Evolutionary conservation across 2,329 filamentous ascomycete genomes (phyloP).

Genomic region (Zelopaecilomyces penicillatus): DNA sequence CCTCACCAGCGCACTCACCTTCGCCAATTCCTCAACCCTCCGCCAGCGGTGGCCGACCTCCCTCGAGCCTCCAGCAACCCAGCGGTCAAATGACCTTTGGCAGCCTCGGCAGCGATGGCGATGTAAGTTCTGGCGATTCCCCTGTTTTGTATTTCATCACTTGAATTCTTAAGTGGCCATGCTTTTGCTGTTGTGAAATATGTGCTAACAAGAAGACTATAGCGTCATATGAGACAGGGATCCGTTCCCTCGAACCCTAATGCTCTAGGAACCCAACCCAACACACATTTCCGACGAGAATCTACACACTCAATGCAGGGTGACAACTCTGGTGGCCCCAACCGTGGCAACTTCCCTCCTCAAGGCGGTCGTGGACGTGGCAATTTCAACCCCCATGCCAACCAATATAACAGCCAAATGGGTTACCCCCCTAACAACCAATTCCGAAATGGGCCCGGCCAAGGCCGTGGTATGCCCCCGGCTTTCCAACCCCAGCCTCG

Average conservation of each 20-base stretch:
- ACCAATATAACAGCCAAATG: conserved; percentile 39
- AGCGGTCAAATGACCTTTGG: conserved; percentile 69
- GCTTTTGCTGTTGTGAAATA: conserved; percentile 8
- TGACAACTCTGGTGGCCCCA: conserved; percentile 35
- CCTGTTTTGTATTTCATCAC: conserved; percentile 6
- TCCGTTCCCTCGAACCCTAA: conserved; percentile 54
- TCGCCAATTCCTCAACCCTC: conserved; percentile 87
- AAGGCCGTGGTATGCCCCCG: conserved; percentile 46
- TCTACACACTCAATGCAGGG: conserved; percentile 73
- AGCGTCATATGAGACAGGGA: conserved; percentile 63
- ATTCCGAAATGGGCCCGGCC: conserved; percentile 33
- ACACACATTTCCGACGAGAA: conserved; percentile 70
- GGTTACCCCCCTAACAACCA: conserved; percentile 36
- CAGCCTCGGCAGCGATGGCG: conserved; percentile 70
- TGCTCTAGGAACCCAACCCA: conserved; percentile 55
- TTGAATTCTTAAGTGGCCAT: not conserved
- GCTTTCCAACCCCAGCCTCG: conserved; percentile 36
- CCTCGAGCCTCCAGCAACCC: conserved; percentile 63
- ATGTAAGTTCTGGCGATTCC: conserved; percentile 49
- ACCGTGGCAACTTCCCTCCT: conserved; percentile 45
- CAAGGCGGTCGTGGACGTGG: conserved; percentile 43
- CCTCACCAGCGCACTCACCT: conserved; percentile 80
- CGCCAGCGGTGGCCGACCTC: conserved; percentile 76
- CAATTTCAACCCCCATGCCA: conserved; percentile 35
- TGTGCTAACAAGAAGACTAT: conserved; percentile 7